phyloP scores from a whole-genome alignment of 2,329 filamentous ascomycete species.

The Podosphaera aphanis region DNA sequence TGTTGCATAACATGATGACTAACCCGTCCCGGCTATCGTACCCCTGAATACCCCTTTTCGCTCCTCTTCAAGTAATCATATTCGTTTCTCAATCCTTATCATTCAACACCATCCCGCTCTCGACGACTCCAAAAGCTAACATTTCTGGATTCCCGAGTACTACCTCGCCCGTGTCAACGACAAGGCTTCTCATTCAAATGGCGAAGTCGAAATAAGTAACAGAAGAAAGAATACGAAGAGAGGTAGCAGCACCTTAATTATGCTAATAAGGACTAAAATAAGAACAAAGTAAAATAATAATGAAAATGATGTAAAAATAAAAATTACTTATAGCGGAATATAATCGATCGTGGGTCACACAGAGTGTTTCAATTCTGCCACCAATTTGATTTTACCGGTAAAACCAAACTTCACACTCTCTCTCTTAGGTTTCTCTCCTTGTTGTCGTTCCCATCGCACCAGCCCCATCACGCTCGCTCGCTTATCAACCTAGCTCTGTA shows the following conservation, averaged over 20 bases:
- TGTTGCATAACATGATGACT: too few species aligned
- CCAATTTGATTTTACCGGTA: not conserved
- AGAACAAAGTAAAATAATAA: not conserved
- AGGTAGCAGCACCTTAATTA: not conserved
- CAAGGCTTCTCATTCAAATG: not conserved
- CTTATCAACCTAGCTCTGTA: not conserved
- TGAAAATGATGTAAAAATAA: not conserved
- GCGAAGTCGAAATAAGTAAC: not conserved
- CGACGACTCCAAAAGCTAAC: not conserved
- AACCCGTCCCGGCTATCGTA: not conserved
- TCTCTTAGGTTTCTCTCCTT: not conserved
- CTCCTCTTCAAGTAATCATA: not conserved
- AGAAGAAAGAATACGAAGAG: not conserved
- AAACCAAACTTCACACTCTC: not conserved
- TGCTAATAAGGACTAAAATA: too few species aligned
- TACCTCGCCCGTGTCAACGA: too few species aligned
- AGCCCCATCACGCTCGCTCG: not conserved
- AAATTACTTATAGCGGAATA: not conserved
- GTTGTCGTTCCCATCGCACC: not conserved
- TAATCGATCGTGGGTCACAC: not conserved
- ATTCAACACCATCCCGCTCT: not conserved
- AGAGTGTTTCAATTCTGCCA: not conserved
- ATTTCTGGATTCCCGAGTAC: not conserved
- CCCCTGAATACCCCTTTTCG: not conserved
- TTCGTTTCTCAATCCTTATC: not conserved